Conservation (phyloP, 1,139 yeast species). For the Nematodospora anomalae region DNA sequence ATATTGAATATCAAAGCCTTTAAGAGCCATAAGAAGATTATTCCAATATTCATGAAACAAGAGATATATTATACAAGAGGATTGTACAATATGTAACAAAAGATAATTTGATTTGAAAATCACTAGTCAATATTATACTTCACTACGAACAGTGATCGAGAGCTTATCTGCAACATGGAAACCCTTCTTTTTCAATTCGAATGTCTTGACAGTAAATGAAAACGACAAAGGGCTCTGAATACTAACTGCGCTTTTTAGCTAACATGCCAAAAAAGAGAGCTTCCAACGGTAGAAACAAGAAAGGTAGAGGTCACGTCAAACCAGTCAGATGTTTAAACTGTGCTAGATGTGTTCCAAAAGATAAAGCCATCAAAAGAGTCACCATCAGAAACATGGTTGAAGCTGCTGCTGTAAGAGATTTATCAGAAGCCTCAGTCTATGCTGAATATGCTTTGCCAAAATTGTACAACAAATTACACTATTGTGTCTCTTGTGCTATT, state of each 20-base stretch:
- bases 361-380: slow-evolving; percentile 99
- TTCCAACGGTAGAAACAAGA: slow-evolving; percentile 99
- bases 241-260: slow-evolving; percentile 25
- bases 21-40: too few species aligned
- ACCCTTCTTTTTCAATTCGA: too few species aligned
- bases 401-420: slow-evolving; percentile 99
- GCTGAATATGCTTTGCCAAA: slow-evolving; percentile 99
- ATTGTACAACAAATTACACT: slow-evolving; percentile 99
- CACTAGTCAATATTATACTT: too few species aligned
- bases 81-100: too few species aligned
- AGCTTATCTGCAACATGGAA: too few species aligned
- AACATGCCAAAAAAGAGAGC: slow-evolving; percentile 99
- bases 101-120: too few species aligned
- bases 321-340: slow-evolving; percentile 99
- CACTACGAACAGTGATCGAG: too few species aligned
- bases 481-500: slow-evolving; percentile 99
- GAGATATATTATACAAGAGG: too few species aligned
- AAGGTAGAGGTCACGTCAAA: slow-evolving; percentile 99
- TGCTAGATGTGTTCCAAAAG: slow-evolving; percentile 99
- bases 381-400: slow-evolving; percentile 99
- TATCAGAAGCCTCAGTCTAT: slow-evolving; percentile 99
- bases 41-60: too few species aligned
- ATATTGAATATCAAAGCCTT: too few species aligned
- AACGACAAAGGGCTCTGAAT: slow-evolving; percentile 6
- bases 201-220: not conserved